Evolutionary conservation across 768 basidiomycete species (phyloP).

Genomic region (Leccinum variicolor): DNA sequence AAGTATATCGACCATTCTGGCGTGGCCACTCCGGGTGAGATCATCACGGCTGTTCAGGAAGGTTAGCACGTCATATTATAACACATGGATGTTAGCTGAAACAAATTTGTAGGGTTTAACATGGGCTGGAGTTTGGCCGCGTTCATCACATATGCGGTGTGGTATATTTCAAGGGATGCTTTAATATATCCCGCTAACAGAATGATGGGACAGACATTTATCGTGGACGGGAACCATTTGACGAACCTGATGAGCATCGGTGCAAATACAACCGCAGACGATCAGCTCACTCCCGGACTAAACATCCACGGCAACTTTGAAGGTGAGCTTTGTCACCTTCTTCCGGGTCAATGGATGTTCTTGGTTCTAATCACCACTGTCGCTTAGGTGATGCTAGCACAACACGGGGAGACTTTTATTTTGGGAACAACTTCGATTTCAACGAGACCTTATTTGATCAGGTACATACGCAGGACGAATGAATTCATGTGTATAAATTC

Average conservation of each 20-base stretch:
- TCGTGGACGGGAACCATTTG: conserved; percentile 27
- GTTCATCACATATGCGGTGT: conserved; percentile 21
- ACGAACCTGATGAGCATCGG: conserved; percentile 28
- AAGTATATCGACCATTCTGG: conserved; percentile 20
- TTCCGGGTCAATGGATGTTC: neutral
- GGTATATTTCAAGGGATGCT: neutral
- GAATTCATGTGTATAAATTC: neutral
- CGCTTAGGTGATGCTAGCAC: conserved; percentile 23
- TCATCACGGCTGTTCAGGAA: conserved; percentile 24
- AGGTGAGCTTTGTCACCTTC: conserved; percentile 2
- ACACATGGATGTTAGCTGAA: neutral
- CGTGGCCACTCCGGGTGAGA: conserved; percentile 21
- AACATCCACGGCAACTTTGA: conserved; percentile 25
- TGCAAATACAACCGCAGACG: conserved; percentile 15
- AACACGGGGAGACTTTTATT: conserved; percentile 24
- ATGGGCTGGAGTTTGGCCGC: conserved; percentile 22
- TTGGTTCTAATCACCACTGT: neutral
- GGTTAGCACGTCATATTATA: conserved; percentile 1
- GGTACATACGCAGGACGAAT: conserved; percentile 1
- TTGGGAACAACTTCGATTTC: conserved; percentile 24
- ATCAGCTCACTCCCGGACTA: conserved; percentile 14
- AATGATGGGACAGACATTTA: conserved; percentile 12
- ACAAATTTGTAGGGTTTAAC: conserved; percentile 16
- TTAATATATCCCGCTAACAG: neutral
- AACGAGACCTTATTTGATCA: conserved; percentile 26